Evolutionary conservation across 208 protist genomes (phyloP).

Genomic region (Crithidia sp.): DNA sequence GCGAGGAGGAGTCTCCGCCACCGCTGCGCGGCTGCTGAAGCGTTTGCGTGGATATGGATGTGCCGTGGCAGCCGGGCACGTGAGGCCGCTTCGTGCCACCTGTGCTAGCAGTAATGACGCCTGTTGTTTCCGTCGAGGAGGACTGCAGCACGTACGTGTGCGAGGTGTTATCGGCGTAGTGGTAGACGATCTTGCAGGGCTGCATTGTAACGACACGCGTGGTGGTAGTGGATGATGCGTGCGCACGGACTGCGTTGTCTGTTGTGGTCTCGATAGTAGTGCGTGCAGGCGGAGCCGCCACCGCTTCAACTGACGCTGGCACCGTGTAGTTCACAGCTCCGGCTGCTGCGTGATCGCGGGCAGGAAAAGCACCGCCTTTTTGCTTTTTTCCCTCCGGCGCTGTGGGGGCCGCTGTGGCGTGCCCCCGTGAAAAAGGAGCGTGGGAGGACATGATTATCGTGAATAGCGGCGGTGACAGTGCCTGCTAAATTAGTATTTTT

Average conservation of each 20-base stretch:
- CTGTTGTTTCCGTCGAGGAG: not conserved
- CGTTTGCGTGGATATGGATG: not conserved
- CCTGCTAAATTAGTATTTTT: too few species aligned
- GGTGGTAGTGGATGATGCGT: not conserved
- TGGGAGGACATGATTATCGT: not conserved
- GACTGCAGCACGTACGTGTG: constrained; percentile 20
- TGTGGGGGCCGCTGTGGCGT: not conserved
- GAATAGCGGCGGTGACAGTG: too few species aligned
- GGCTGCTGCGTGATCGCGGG: not conserved
- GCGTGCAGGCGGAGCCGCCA: not conserved
- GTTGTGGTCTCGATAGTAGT: not conserved
- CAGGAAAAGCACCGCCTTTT: not conserved
- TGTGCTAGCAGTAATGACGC: too few species aligned
- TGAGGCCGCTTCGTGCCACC: too few species aligned
- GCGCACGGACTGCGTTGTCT: not conserved
- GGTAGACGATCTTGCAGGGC: constrained; percentile 23
- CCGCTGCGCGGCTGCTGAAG: not conserved
- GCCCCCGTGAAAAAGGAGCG: not conserved
- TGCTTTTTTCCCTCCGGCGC: constrained; percentile 4
- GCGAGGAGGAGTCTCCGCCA: not conserved
- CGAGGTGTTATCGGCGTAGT: constrained; percentile 20
- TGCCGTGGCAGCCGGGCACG: too few species aligned
- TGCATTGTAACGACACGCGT: constrained; percentile 20
- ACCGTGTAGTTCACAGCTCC: not conserved
- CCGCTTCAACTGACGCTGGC: not conserved